These are phyloP conservation scores for Boletus insuetus DNA, from an alignment of 768 basidiomycete genomes.

Conservation along the genomic window DNA sequence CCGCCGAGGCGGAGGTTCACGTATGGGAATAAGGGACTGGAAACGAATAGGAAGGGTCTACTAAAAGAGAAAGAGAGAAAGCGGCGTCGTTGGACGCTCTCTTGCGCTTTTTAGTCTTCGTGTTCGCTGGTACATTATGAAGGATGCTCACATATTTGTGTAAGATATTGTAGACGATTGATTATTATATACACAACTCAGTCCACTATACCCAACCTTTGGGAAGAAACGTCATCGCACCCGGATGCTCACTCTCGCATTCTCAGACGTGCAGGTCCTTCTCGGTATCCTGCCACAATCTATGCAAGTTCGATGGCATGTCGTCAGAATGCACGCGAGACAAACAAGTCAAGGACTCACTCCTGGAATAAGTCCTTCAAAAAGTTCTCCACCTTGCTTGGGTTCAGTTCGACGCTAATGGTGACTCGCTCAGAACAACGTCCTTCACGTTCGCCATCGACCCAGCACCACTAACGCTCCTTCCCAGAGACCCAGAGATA, in stretches of 20 bases:
- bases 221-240: no score
- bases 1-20: no score
- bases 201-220: no score
- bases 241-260: not conserved
- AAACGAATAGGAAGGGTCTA: no score
- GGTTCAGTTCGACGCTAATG: not conserved
- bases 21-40: no score
- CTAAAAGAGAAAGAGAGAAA: no score
- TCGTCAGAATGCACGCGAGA: not conserved
- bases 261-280: not conserved
- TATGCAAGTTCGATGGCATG: not conserved
- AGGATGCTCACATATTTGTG: no score
- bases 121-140: no score
- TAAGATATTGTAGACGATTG: no score
- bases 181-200: no score
- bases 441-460: not conserved
- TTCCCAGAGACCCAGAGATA: slow-evolving; percentile 2
- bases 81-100: no score
- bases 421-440: not conserved
- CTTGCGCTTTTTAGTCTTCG: no score
- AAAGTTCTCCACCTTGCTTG: not conserved
- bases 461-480: not conserved
- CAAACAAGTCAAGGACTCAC: not conserved
- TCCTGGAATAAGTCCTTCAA: not conserved
- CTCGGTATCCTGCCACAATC: not conserved